Conservation (phyloP, 371 early-diverging fungal genomes). For the Aphelidium insulamus region DNA sequence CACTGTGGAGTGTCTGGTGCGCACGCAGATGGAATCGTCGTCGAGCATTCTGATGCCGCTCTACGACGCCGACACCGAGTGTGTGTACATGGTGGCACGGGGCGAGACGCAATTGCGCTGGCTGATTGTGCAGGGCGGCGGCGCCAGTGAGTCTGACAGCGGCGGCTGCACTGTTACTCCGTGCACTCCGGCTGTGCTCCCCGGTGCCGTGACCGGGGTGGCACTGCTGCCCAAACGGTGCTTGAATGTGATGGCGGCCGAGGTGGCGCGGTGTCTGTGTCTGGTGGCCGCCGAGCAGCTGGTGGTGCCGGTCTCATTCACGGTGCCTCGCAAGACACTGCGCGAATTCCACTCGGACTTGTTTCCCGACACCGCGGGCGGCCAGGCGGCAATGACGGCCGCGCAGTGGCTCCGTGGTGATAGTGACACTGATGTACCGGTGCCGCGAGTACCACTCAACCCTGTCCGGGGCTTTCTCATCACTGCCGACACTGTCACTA, state of each 20-base stretch:
- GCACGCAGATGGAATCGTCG: constrained; percentile 27
- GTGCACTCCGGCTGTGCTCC: constrained; percentile 19
- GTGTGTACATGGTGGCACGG: constrained; percentile 36
- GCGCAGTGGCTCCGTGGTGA: constrained; percentile 33
- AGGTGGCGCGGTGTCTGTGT: constrained; percentile 36
- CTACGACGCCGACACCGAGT: constrained; percentile 51
- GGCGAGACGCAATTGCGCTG: constrained; percentile 45
- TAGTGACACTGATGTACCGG: constrained; percentile 13
- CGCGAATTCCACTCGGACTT: constrained; percentile 54
- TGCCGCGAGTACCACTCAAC: constrained; percentile 32
- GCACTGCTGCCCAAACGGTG: constrained; percentile 39
- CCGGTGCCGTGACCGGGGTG: constrained; percentile 22
- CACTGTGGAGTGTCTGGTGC: constrained; percentile 20
- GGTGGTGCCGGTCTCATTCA: constrained; percentile 35
- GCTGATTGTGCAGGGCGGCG: constrained; percentile 18
- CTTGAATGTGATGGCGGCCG: constrained; percentile 49
- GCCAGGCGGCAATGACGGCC: constrained; percentile 19
- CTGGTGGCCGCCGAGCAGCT: constrained; percentile 20
- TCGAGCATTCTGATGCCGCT: constrained; percentile 37
- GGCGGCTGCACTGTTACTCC: constrained; percentile 17
- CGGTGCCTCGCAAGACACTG: constrained; percentile 42
- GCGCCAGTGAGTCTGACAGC: background rate
- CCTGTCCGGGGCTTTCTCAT: too few relatives aligned
- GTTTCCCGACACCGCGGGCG: constrained; percentile 46
- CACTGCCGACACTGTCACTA: constrained; percentile 2